Evolutionary conservation across 495 filamentous ascomycete species (phyloP).

Genomic region (Chlorociboria aeruginascens): DNA sequence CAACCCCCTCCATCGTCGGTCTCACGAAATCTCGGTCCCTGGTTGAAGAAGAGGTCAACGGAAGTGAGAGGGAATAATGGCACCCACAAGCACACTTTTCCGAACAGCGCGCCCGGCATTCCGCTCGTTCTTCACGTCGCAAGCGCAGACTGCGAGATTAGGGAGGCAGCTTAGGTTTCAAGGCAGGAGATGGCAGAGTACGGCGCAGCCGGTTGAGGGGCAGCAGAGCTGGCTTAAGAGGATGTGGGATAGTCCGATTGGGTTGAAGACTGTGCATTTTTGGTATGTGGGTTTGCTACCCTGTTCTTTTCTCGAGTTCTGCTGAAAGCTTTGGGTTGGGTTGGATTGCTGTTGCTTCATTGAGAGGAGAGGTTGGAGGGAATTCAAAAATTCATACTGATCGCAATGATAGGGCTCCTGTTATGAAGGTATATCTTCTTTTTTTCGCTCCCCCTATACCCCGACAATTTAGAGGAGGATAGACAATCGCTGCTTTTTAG

Average conservation of each 20-base stretch:
- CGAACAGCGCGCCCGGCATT: slow-evolving; percentile 20
- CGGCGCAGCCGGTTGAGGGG: slow-evolving; percentile 34
- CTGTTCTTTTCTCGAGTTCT: background rate
- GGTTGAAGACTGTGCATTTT: slow-evolving; percentile 95
- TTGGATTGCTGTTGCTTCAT: no score
- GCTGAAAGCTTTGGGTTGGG: background rate
- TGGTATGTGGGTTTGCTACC: slow-evolving; percentile 43
- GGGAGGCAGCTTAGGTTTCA: slow-evolving; percentile 23
- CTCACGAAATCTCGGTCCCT: background rate
- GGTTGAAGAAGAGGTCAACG: background rate
- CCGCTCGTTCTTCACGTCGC: slow-evolving; percentile 14
- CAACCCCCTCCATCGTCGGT: background rate
- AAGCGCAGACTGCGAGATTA: slow-evolving; percentile 7
- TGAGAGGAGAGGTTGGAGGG: no score
- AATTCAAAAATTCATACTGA: background rate
- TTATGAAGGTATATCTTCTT: slow-evolving; percentile 68
- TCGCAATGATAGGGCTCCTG: slow-evolving; percentile 56
- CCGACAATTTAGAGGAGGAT: no score
- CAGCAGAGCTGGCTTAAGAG: slow-evolving; percentile 52
- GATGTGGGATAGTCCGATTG: slow-evolving; percentile 78
- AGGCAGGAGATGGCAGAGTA: slow-evolving; percentile 48
- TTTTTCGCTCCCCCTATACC: slow-evolving; percentile 2
- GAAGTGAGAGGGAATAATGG: slow-evolving; percentile 7
- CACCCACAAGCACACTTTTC: slow-evolving; percentile 13
- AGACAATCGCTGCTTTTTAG: background rate